These are phyloP conservation scores for Hypomyces rosellus DNA, from an alignment of 2,329 filamentous ascomycete genomes.

Conservation along the genomic window DNA sequence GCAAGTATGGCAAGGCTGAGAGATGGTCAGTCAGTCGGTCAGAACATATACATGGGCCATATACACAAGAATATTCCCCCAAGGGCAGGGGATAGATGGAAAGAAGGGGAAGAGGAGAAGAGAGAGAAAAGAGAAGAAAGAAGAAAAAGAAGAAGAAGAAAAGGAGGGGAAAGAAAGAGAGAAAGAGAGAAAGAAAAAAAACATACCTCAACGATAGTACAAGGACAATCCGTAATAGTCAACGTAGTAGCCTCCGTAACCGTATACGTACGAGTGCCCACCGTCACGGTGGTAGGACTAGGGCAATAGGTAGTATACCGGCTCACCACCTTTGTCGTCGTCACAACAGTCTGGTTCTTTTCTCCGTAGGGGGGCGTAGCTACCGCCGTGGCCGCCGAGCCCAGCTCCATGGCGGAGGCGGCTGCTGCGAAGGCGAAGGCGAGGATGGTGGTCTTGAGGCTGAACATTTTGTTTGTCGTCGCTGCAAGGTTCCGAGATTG, in stretches of 20 bases:
- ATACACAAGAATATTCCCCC: no score
- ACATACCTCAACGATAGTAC: slow-evolving; percentile 35
- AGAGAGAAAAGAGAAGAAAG: no score
- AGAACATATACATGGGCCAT: no score
- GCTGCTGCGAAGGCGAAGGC: slow-evolving; percentile 14
- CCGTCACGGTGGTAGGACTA: slow-evolving; percentile 44
- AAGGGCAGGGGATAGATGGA: no score
- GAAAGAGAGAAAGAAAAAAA: neutral
- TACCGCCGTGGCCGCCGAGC: neutral
- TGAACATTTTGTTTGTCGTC: no score
- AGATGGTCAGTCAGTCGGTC: neutral
- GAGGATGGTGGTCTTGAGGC: slow-evolving; percentile 22
- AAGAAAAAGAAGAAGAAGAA: no score
- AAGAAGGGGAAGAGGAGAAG: no score
- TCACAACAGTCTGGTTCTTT: slow-evolving; percentile 20
- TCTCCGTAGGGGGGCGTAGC: slow-evolving; percentile 4
- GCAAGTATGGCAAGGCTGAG: slow-evolving; percentile 12
- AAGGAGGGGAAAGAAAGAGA: no score
- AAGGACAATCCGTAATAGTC: slow-evolving; percentile 50
- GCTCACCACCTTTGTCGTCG: slow-evolving; percentile 29
- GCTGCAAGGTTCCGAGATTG: no score
- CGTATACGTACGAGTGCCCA: slow-evolving; percentile 46
- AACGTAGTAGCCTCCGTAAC: slow-evolving; percentile 48
- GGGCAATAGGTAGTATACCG: slow-evolving; percentile 37
- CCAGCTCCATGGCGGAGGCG: slow-evolving; percentile 15